Percentiles rank a stretch among this genome's conserved stretches.
These are phyloP conservation scores for Narthecium ossifragum DNA, from an alignment of 106 monocot genomes.

Conservation along the genomic window DNA sequence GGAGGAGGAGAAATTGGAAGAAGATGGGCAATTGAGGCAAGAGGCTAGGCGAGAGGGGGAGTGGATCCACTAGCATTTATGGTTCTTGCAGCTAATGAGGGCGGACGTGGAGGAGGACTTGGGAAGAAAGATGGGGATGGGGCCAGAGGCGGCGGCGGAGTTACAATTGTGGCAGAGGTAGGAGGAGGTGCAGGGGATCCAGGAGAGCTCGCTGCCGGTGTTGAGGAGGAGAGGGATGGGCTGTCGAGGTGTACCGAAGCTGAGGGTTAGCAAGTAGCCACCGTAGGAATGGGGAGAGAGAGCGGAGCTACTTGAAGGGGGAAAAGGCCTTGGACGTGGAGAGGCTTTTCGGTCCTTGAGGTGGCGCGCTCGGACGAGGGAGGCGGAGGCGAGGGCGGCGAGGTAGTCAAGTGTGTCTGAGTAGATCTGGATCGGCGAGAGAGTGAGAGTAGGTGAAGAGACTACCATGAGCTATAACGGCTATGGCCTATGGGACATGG, in stretches of 20 bases:
- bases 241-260: conserved; percentile 25
- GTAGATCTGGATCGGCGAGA: no score
- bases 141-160: conserved; percentile 22
- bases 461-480: no score
- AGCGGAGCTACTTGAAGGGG: no score
- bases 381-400: conserved; percentile 12
- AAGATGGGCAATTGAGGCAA: no score
- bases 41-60: conserved; percentile 5
- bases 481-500: no score
- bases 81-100: conserved; percentile 70
- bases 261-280: conserved; percentile 23
- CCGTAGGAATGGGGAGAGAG: conserved; percentile 30
- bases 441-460: no score
- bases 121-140: no score
- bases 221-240: conserved; percentile 49
- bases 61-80: conserved; percentile 65
- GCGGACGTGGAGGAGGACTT: conserved; percentile 52
- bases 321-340: background rate
- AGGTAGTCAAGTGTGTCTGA: background rate
- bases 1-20: no score
- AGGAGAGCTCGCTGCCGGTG: conserved; percentile 66
- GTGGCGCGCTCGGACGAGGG: conserved; percentile 22
- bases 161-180: conserved; percentile 60
- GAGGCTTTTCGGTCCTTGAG: conserved; percentile 13
- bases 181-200: conserved; percentile 72